Conservation (phyloP, 495 filamentous ascomycete genomes). For the Aspergillus carlsbadensis region DNA sequence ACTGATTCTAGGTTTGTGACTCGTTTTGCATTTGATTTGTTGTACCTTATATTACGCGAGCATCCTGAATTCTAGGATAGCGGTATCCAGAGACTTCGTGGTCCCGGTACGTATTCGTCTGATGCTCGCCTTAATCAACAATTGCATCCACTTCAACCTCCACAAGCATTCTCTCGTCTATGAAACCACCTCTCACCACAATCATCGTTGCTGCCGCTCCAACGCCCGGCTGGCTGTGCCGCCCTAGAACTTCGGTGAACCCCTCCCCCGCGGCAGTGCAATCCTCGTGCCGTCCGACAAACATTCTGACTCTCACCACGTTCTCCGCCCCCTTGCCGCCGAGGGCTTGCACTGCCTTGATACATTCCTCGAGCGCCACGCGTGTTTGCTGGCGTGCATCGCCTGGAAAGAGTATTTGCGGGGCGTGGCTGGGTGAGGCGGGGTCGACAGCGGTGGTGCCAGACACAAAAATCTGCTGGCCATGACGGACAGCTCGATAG, state of each 20-base stretch:
- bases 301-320: conserved; percentile 43
- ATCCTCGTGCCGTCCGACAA: conserved; percentile 36
- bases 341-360: conserved; percentile 40
- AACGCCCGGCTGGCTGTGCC: conserved; percentile 22
- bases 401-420: conserved; percentile 37
- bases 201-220: conserved; percentile 46
- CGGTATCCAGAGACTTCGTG: too few species aligned
- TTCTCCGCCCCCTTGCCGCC: conserved; percentile 38
- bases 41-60: too few species aligned
- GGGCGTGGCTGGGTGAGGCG: conserved; percentile 27
- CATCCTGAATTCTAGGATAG: too few species aligned
- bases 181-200: conserved; percentile 39
- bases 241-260: conserved; percentile 36
- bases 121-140: conserved; percentile 15
- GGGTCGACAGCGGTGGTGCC: conserved; percentile 46
- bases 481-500: conserved; percentile 45
- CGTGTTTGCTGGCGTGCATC: conserved; percentile 41
- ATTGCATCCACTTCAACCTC: conserved; percentile 49
- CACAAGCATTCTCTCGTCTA: conserved; percentile 46
- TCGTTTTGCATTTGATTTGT: too few species aligned
- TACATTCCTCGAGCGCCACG: conserved; percentile 37
- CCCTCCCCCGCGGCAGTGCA: conserved; percentile 33
- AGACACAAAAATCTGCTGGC: conserved; percentile 45
- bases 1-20: too few species aligned
- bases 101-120: too few species aligned